Conservation (phyloP, 2,329 filamentous ascomycete genomes). For the Davidsoniella eucalypti region DNA sequence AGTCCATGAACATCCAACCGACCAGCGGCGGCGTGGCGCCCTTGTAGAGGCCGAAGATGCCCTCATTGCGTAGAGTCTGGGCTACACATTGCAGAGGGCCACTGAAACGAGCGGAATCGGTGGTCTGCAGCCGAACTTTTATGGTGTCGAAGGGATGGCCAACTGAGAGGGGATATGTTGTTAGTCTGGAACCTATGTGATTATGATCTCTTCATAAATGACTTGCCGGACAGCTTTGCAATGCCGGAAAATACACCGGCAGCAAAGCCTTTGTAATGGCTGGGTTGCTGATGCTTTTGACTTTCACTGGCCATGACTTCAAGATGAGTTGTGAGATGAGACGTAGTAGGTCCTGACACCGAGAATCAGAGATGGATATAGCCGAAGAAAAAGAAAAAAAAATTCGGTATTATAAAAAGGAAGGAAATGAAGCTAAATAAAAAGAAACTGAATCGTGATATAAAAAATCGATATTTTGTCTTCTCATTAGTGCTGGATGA, state of each 20-base stretch:
- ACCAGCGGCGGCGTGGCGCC: slow-evolving; percentile 81
- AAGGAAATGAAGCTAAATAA: background rate
- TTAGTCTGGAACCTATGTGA: background rate
- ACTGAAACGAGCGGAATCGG: slow-evolving; percentile 56
- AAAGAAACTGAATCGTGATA: background rate
- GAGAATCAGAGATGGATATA: background rate
- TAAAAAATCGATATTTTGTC: background rate
- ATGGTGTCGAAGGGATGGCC: slow-evolving; percentile 82
- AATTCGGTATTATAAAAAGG: background rate
- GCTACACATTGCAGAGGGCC: slow-evolving; percentile 75
- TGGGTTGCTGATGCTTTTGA: slow-evolving; percentile 17
- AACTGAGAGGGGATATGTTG: slow-evolving; percentile 23
- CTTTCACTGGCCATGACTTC: background rate
- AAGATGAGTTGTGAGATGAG: background rate
- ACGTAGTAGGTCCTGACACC: background rate
- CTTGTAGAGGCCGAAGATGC: slow-evolving; percentile 77
- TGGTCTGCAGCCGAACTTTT: slow-evolving; percentile 90
- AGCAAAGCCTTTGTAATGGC: slow-evolving; percentile 87
- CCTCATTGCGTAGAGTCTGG: slow-evolving; percentile 75
- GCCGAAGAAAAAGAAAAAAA: background rate
- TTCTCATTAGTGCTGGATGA: too few species aligned
- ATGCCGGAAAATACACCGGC: slow-evolving; percentile 92
- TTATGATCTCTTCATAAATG: slow-evolving; percentile 11
- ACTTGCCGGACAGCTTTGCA: slow-evolving; percentile 66
- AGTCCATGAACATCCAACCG: slow-evolving; percentile 98